A percentile compares a stretch with the other conserved stretches of the same genome.
Evolutionary conservation across 2,329 filamentous ascomycete genomes (phyloP).

Genomic region (Claviceps pusilla): DNA sequence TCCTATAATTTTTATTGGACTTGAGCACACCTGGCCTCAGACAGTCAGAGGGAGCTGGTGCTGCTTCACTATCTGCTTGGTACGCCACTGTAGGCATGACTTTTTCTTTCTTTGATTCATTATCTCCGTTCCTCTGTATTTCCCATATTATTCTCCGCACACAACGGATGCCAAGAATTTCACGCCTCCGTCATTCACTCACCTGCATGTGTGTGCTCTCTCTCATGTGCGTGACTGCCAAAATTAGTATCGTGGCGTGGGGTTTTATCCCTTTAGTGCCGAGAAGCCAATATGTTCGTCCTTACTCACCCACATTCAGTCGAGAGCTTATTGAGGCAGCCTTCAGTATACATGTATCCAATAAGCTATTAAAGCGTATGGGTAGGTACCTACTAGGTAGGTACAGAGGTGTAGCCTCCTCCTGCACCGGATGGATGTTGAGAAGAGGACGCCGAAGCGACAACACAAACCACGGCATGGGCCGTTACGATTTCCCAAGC

Average conservation of each 20-base stretch:
- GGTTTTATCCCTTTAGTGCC: neutral
- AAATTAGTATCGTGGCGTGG: neutral
- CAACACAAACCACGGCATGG: neutral
- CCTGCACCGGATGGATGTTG: too few species aligned
- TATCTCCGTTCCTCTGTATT: neutral
- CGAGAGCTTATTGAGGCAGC: too few species aligned
- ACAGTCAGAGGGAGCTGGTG: neutral
- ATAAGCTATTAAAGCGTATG: too few species aligned
- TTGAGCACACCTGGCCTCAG: neutral
- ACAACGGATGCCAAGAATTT: neutral
- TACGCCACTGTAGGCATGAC: neutral
- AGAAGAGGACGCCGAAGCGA: too few species aligned
- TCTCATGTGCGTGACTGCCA: neutral
- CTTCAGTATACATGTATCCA: too few species aligned
- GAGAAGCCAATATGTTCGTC: too few species aligned
- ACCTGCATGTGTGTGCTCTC: neutral
- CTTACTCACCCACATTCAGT: too few species aligned
- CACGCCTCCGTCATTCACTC: neutral
- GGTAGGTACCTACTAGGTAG: too few species aligned
- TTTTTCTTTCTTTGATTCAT: neutral
- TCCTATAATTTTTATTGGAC: constrained; percentile 7
- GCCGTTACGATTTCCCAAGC: neutral
- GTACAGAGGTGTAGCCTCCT: too few species aligned
- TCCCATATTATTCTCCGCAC: neutral
- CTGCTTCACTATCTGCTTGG: too few species aligned